These are phyloP conservation scores for Aotearoamyces nothofagi DNA, from an alignment of 2,329 filamentous ascomycete genomes.

Conservation along the genomic window DNA sequence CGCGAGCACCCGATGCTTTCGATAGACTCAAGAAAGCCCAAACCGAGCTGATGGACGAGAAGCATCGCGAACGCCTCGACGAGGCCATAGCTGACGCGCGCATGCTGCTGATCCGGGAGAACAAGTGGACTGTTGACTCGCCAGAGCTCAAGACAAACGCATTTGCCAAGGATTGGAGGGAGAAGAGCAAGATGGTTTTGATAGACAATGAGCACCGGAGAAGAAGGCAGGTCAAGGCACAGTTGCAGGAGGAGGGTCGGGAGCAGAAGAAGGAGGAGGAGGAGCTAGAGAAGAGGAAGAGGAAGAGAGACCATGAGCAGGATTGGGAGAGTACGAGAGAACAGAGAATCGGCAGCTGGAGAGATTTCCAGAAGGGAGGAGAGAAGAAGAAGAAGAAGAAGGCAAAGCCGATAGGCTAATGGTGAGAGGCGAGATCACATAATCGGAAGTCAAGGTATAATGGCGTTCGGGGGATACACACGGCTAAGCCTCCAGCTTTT, in stretches of 20 bases:
- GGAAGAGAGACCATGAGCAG: constrained; percentile 83
- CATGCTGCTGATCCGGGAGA: constrained; percentile 84
- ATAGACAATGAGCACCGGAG: constrained; percentile 84
- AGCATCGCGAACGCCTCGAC: constrained; percentile 72
- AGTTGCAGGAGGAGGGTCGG: constrained; percentile 91
- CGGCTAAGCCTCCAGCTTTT: no score
- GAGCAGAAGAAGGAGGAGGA: constrained; percentile 77
- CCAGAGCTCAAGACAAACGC: constrained; percentile 72
- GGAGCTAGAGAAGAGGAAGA: constrained; percentile 65
- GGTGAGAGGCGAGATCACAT: no score
- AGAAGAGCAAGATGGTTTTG: constrained; percentile 79
- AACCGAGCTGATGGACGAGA: constrained; percentile 83
- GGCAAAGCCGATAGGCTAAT: constrained; percentile 17
- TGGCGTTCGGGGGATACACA: no score
- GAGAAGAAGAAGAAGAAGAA: constrained; percentile 56
- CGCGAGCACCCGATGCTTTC: constrained; percentile 83
- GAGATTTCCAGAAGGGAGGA: constrained; percentile 67
- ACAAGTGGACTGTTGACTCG: constrained; percentile 83
- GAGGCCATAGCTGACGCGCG: constrained; percentile 93
- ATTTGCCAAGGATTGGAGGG: constrained; percentile 75
- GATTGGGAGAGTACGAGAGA: constrained; percentile 92
- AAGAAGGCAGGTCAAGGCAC: constrained; percentile 73
- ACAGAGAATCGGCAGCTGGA: constrained; percentile 84
- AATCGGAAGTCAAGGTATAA: no score
- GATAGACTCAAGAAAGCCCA: constrained; percentile 94